A percentile compares a stretch with the other conserved stretches of the same genome.
phyloP scores from a whole-genome alignment of 495 filamentous ascomycete genomes.

The Talaromyces stipitatus region DNA sequence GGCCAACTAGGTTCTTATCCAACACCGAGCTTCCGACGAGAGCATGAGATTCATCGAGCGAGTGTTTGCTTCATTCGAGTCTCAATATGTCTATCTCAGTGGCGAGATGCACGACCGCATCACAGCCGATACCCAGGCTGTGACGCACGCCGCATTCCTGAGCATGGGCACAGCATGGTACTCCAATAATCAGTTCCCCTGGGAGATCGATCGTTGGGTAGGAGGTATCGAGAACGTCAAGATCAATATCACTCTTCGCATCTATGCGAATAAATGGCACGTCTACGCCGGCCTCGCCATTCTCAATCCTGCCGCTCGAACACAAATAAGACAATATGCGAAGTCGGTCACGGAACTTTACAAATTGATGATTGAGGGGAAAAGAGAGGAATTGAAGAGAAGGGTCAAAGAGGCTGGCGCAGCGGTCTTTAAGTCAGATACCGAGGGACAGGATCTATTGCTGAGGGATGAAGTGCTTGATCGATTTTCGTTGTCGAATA shows the following conservation, averaged over 20 bases:
- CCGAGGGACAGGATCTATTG: constrained; percentile 56
- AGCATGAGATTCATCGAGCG: constrained; percentile 70
- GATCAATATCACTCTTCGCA: constrained; percentile 94
- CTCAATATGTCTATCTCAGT: constrained; percentile 76
- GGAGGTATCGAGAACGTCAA: constrained; percentile 99
- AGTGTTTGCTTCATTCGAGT: constrained; percentile 73
- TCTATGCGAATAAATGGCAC: constrained; percentile 98
- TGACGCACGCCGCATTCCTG: constrained; percentile 94
- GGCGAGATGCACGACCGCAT: constrained; percentile 89
- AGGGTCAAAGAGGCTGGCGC: constrained; percentile 71
- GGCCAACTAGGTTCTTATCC: constrained; percentile 62
- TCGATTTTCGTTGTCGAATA: constrained; percentile 68
- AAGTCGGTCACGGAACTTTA: constrained; percentile 87
- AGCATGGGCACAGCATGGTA: constrained; percentile 97
- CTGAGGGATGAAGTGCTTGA: constrained; percentile 80
- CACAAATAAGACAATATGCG: constrained; percentile 92
- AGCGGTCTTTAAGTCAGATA: constrained; percentile 62
- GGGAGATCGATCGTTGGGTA: constrained; percentile 87
- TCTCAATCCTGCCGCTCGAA: constrained; percentile 82
- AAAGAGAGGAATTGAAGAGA: constrained; percentile 67
- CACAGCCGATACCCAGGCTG: constrained; percentile 95
- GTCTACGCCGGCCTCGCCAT: constrained; percentile 97
- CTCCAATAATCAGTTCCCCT: constrained; percentile 87
- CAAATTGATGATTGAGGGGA: constrained; percentile 88
- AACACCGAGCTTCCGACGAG: constrained; percentile 75